Evolutionary conservation across 352 stramenopile genomes (phyloP), one percentile per base, ranked within the genome.

Genomic region (Pythium angustatum): DNA sequence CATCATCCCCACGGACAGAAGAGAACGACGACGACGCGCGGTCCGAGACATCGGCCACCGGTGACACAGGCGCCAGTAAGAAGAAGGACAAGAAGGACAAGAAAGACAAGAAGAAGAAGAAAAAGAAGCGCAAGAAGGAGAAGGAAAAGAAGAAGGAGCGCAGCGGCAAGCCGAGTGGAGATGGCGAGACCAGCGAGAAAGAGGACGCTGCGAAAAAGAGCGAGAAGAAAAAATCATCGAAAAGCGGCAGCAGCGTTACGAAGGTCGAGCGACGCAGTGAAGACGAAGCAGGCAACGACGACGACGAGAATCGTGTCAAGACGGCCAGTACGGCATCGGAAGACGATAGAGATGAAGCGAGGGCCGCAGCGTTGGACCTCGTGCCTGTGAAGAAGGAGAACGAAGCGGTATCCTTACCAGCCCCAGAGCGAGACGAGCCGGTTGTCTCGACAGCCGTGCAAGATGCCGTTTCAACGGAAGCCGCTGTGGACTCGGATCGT

Each of bases 111-210:
- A 85, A 76, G 59, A 68, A 61, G 71, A 71, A 43, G 67, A 89
- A 72, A 68, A 88, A 53, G 72, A 77, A 43, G 73, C 87, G 87
- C 55, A 88, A 87, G 31, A 86, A 82, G 61, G 85, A 81, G 56
- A 90, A 88, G 59, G 53, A 62, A n/a, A 70, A 77, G 53, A 71
- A 76, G 40, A 40, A 63, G 34, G 66, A 72, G 21, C 57, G 68
- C 26, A 50, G 65, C 19, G 30, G 36, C 31, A 51, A 38, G 2
- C 53, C 27, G 34, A 54, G 51, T 19, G 59, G 74, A 7, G 69
- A 72, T 34, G 61, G 62, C 12, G 40, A 70, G 28, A 59, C 69
- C 10, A 62, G 55, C 31, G 45, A 62, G n/a, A 62, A 62, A 36
- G 61, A 68, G 4, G 61, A 47, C 26, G n/a, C 11, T 5, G 40